Base-by-base conservation (phyloP, 1,284 basidiomycete species). In the Pseudozyma flocculosa region DNA sequence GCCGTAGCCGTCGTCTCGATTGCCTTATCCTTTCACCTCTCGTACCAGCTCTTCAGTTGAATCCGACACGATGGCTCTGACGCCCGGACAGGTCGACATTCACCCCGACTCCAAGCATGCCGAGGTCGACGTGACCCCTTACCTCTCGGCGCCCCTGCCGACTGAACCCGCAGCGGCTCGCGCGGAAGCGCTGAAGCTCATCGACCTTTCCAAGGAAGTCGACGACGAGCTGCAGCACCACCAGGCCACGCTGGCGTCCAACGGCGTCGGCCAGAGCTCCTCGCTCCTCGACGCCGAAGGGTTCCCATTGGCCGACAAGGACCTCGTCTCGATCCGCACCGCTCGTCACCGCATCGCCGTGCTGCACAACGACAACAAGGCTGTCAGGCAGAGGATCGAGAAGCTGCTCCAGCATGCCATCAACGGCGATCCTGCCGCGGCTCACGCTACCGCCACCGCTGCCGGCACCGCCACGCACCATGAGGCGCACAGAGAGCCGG, bases 241-340 rank as follows among this genome's bases (percentile, higher is more conserved):
- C 40, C 42, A 54, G 43, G 37, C 45, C 2, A 45, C 54, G 1
- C 54, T 72, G 29, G 40, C 42, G 4, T 43, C 51, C 11, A 68
- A 73, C 36, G 57, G 50, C 19, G 60, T 66, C 30, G 45, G 45
- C 24, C 60, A 68, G 59, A 47, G 39, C 7, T 65, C 65, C 0
- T 56, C 60, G 0, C 44, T 73, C 24, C 37, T 73, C 21, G 70
- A 73, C 32, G 43, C 53, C 4, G 54, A 73, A 13, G 69, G 68
- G 26, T 73, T 73, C 22, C 70, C 70, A 2, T 49, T 67, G 11
- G 59, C 62, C 2, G 54, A 64, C 40, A 59, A 62, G 34, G 70
- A 73, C 41, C 42, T 73, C 7, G 48, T 69, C 48, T 66, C 68
- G 7, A 62, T 73, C 18, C 43, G 70, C 26, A 54, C 50, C 2